These are phyloP conservation scores for Phyllosticta citriasiana DNA, from an alignment of 2,329 filamentous ascomycete species.

Conservation along the genomic window DNA sequence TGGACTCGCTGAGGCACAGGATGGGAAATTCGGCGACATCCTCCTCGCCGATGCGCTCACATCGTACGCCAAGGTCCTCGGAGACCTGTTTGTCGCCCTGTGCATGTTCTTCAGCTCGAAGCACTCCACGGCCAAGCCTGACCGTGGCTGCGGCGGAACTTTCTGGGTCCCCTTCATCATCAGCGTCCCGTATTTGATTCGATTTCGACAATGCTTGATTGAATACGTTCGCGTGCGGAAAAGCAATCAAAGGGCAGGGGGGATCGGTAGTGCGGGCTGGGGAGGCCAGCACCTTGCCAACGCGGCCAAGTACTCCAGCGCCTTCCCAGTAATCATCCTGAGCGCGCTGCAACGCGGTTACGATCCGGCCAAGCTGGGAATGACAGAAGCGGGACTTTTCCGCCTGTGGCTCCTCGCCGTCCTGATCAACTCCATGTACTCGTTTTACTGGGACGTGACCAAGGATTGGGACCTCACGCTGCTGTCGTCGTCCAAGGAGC, in stretches of 20 bases:
- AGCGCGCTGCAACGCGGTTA: slow-evolving; percentile 62
- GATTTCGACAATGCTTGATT: slow-evolving; percentile 82
- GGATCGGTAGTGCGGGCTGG: slow-evolving; percentile 47
- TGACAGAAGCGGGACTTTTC: slow-evolving; percentile 47
- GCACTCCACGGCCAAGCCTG: slow-evolving; percentile 68
- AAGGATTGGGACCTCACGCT: slow-evolving; percentile 95
- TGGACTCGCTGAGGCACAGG: slow-evolving; percentile 72
- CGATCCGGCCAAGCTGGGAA: slow-evolving; percentile 40
- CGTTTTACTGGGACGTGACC: slow-evolving; percentile 97
- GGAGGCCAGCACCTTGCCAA: slow-evolving; percentile 86
- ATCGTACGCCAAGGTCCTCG: slow-evolving; percentile 85
- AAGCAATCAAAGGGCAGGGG: slow-evolving; percentile 32
- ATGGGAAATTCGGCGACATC: slow-evolving; percentile 92
- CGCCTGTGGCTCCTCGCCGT: slow-evolving; percentile 57
- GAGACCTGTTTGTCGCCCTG: slow-evolving; percentile 75
- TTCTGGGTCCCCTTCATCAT: slow-evolving; percentile 78
- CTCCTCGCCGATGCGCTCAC: slow-evolving; percentile 89
- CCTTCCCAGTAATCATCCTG: slow-evolving; percentile 83
- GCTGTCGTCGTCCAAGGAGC: slow-evolving; percentile 51
- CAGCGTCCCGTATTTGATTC: slow-evolving; percentile 72
- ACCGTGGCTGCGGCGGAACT: slow-evolving; percentile 70
- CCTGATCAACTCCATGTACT: slow-evolving; percentile 77
- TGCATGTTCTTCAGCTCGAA: slow-evolving; percentile 76
- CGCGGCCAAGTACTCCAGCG: slow-evolving; percentile 86
- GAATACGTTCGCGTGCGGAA: slow-evolving; percentile 68